Percentiles rank a stretch among this genome's conserved stretches.
phyloP scores from a whole-genome alignment of 2,329 filamentous ascomycete genomes.

The Nigrospora osmanthi region DNA sequence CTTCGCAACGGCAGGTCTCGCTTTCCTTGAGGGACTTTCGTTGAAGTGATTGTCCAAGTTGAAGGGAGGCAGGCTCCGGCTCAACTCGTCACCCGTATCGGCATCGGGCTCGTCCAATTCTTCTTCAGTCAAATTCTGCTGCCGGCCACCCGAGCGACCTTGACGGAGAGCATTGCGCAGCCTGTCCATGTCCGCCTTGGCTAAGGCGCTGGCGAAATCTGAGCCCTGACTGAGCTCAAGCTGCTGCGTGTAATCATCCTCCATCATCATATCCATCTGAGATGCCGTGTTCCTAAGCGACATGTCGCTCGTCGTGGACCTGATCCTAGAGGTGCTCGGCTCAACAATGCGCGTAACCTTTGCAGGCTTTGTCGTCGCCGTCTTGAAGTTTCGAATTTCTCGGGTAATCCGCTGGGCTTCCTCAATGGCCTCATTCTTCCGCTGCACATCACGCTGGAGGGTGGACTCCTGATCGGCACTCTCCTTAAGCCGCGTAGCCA shows the following conservation, averaged over 20 bases:
- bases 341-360: slow-evolving; percentile 25
- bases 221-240: slow-evolving; percentile 25
- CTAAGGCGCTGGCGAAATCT: slow-evolving; percentile 21
- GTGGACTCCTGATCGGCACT: slow-evolving; percentile 9
- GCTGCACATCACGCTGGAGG: slow-evolving; percentile 9
- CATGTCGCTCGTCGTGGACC: slow-evolving; percentile 19
- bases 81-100: slow-evolving; percentile 14
- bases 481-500: slow-evolving; percentile 10
- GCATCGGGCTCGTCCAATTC: slow-evolving; percentile 10
- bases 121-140: slow-evolving; percentile 12
- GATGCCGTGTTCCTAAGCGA: slow-evolving; percentile 25
- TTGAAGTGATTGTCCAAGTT: slow-evolving; percentile 8
- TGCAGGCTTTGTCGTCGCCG: slow-evolving; percentile 15
- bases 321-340: slow-evolving; percentile 12
- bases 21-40: slow-evolving; percentile 11
- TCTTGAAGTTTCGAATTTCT: slow-evolving; percentile 15
- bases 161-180: slow-evolving; percentile 12
- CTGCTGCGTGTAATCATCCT: slow-evolving; percentile 28
- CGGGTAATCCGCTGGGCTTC: slow-evolving; percentile 13
- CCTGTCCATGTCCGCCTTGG: slow-evolving; percentile 14
- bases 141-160: slow-evolving; percentile 16
- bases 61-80: slow-evolving; percentile 20
- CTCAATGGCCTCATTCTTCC: slow-evolving; percentile 9
- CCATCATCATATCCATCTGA: slow-evolving; percentile 21
- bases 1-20: slow-evolving; percentile 3